phyloP scores from a whole-genome alignment of 2,329 filamentous ascomycete genomes.

The Pseudopyricularia javanii region DNA sequence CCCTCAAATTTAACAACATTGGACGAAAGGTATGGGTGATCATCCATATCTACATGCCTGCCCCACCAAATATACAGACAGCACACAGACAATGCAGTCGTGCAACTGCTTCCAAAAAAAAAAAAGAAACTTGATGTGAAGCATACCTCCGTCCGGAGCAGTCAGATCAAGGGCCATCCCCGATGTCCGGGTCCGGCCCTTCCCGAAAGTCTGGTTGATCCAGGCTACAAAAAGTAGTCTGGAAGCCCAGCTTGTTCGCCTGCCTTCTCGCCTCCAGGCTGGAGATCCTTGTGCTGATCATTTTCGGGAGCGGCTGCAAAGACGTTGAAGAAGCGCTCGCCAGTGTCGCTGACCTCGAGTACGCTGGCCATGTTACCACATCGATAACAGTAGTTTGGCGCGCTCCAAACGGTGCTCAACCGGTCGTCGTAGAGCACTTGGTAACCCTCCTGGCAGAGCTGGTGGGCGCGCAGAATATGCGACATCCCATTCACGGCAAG shows the following conservation, averaged over 20 bases:
- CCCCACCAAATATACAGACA: no score
- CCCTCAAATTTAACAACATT: no score
- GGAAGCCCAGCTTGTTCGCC: constrained; percentile 51
- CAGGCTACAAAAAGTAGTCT: constrained; percentile 54
- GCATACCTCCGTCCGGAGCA: no score
- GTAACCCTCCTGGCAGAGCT: constrained; percentile 95
- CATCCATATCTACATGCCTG: no score
- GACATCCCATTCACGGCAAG: constrained; percentile 95
- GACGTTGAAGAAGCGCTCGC: constrained; percentile 93
- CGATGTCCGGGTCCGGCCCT: background rate
- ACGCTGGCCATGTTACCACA: constrained; percentile 98
- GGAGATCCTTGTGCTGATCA: constrained; percentile 76
- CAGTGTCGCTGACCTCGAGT: constrained; percentile 85
- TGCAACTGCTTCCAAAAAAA: no score
- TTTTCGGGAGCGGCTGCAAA: constrained; percentile 97
- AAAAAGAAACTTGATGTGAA: background rate
- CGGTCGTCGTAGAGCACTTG: constrained; percentile 93
- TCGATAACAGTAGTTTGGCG: constrained; percentile 88
- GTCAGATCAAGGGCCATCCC: background rate
- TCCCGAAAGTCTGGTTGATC: background rate
- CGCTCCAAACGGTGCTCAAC: constrained; percentile 94
- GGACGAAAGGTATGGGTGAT: no score
- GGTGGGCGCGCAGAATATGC: constrained; percentile 94
- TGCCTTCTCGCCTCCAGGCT: constrained; percentile 60
- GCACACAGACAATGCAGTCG: no score